Base-by-base conservation (phyloP, 2,329 filamentous ascomycete genomes). In the Cercospora brassicicola region DNA sequence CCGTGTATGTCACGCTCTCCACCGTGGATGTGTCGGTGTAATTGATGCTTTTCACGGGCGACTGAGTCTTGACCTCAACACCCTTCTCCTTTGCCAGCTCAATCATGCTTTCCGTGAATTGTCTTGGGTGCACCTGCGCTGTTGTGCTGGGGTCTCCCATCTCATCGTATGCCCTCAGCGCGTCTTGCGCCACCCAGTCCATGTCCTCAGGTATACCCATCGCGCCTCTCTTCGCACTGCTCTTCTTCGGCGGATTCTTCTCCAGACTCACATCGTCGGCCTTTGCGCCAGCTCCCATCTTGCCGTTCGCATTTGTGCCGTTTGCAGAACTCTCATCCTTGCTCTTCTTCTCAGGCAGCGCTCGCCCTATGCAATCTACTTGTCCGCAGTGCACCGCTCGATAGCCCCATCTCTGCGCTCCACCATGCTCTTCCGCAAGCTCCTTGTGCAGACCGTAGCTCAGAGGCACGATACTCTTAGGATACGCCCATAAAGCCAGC, bases 401-500 rank as follows among this genome's bases (percentile, higher is more conserved):
- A 76, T 98, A 98, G 0, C 94, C 95, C 94, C 95, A 99, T 78
- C 86, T 83, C 65, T 90, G 84, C 28, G 86, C 87, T 1, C 95
- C 95, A 70, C 87, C 86, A 77, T 98, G 92, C 79, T 96, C 90
- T 3, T 88, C 86, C n/a, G 94, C 91, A 11, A 99, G 84, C 75
- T 97, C 88, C 36, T 88, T 87, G 76, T 98, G 95, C 15, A 98
- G 84, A 59, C 85, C 86, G 80, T 93, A 98, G 67, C 92, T 96
- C 51, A 98, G 83, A 0, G 92, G 92, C 0, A 97, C 94, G 45
- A 98, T 88, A 74, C 87, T 90, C 66, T 84, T 84, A 0, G 95
- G 95, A 76, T 97, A 97, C 0, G 94, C 95, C 93, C 94, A 98
- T 15, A 94, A 84, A 0, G 90, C 95, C 23, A 99, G 85, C 4